Base-by-base conservation (phyloP, 1,139 yeast species). In the Scheffersomyces titani region DNA sequence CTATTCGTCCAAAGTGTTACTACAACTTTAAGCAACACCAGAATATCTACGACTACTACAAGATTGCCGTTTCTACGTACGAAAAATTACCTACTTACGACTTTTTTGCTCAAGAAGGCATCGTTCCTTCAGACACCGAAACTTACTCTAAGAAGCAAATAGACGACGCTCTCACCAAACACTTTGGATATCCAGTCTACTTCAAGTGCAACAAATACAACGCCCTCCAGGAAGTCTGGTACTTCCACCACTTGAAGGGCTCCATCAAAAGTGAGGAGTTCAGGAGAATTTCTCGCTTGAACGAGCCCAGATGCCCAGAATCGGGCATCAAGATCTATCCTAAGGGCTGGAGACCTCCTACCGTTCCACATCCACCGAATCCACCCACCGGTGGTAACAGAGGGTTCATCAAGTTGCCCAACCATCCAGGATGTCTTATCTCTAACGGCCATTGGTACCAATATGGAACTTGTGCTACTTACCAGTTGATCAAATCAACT, bases 171-270 rank as follows among this genome's bases (percentile, higher is more conserved):
- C 77, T 94, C 59, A 72, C 74, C 47, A 74, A 79, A 47, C 83
- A 85, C 55, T 88, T 87, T 65, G 77, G 77, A 24, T 90, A 81
- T 46, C 73, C 82, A 1, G 96, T 90, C 5, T 87, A 77, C 67
- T 84, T 93, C 68, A 85, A 86, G 62, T 92, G 98, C 76, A 88
- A 89, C 70, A 74, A 78, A 52, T 79, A 75, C 65, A 77, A 85
- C 56, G 93, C 92, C 0, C 73, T 94, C 51, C 90, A 87, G 65
- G 97, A 94, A 71, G 82, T 94, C 36, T 93, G 98, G 97, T 94
- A 93, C 73, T 93, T 84, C 74, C 94, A 90, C 74, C 83, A 88
- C 60, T 76, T 93, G 56, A 77, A 82, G 63, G 98, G 98, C 0
- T 85, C 97, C 0, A 79, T 93, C 13, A 76, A 84, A 47, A 75